Conservation (phyloP, 2,329 filamentous ascomycete species). For the Tolypocladium album region DNA sequence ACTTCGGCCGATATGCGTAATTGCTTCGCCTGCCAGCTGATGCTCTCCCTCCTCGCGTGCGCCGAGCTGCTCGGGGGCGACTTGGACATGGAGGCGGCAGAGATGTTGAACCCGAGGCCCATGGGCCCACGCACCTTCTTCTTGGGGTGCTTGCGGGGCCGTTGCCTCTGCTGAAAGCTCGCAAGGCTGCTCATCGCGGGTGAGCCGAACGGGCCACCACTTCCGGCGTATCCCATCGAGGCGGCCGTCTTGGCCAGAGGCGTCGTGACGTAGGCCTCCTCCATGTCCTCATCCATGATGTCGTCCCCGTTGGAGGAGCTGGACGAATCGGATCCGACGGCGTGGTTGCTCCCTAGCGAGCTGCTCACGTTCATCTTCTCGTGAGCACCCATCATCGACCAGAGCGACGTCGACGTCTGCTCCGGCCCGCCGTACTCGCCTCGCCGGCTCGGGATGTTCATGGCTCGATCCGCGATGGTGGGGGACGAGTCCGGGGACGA, state of each 20-base stretch:
- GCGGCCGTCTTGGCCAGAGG: constrained; percentile 60
- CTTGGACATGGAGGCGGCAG: constrained; percentile 43
- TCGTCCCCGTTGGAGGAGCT: constrained; percentile 62
- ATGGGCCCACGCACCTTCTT: constrained; percentile 39
- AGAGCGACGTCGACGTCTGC: constrained; percentile 61
- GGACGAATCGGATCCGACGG: constrained; percentile 65
- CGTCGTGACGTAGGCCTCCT: constrained; percentile 73
- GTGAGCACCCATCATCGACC: constrained; percentile 58
- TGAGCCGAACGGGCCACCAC: constrained; percentile 52
- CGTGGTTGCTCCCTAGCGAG: constrained; percentile 65
- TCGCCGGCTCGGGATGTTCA: constrained; percentile 49
- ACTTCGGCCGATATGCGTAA: constrained; percentile 63
- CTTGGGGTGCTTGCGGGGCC: constrained; percentile 57
- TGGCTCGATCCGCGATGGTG: constrained; percentile 58
- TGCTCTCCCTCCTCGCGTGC: constrained; percentile 67
- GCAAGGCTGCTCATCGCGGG: constrained; percentile 66
- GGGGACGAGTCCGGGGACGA: constrained; percentile 87
- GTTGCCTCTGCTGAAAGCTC: constrained; percentile 71
- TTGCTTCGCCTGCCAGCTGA: constrained; percentile 84
- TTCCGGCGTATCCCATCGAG: constrained; percentile 34
- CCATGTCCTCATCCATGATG: constrained; percentile 62
- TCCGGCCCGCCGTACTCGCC: constrained; percentile 39
- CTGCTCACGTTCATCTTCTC: constrained; percentile 67
- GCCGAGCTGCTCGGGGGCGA: constrained; percentile 55
- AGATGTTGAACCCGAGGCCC: constrained; percentile 38